Percentiles rank a stretch among this genome's conserved stretches.
phyloP scores from a whole-genome alignment of 2,329 filamentous ascomycete species.

The Epichloe festucae region DNA sequence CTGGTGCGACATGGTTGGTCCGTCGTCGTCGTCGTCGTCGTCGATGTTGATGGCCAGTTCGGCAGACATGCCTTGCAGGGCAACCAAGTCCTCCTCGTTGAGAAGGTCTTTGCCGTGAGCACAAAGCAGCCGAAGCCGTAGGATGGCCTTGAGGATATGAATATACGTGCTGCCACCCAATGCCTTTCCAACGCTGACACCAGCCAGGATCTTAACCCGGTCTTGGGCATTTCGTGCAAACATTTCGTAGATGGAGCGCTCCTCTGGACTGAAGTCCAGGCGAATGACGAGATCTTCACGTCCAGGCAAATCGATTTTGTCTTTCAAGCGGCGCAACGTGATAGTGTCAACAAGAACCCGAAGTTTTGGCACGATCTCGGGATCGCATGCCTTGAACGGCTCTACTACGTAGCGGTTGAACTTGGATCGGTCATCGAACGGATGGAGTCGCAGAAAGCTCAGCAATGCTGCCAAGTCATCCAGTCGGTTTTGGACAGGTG shows the following conservation, averaged over 20 bases:
- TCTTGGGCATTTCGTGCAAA: slow-evolving; percentile 73
- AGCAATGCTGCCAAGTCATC: slow-evolving; percentile 82
- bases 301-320: slow-evolving; percentile 71
- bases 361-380: slow-evolving; percentile 71
- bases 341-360: slow-evolving; percentile 89
- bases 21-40: slow-evolving; percentile 50
- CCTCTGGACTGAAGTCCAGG: slow-evolving; percentile 63
- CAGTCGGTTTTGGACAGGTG: slow-evolving; percentile 85
- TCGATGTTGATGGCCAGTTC: slow-evolving; percentile 83
- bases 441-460: slow-evolving; percentile 70
- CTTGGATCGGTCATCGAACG: slow-evolving; percentile 65
- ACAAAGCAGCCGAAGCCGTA: slow-evolving; percentile 78
- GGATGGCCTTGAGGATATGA: slow-evolving; percentile 82
- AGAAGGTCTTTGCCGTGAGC: slow-evolving; percentile 90
- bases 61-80: slow-evolving; percentile 68
- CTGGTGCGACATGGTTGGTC: slow-evolving; percentile 46
- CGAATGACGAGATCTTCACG: slow-evolving; percentile 60
- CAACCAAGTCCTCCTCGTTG: slow-evolving; percentile 66
- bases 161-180: slow-evolving; percentile 83
- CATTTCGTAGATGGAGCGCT: slow-evolving; percentile 67
- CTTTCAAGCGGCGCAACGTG: slow-evolving; percentile 80
- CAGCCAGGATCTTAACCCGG: slow-evolving; percentile 64
- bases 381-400: slow-evolving; percentile 78
- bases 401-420: slow-evolving; percentile 72
- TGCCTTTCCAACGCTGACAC: slow-evolving; percentile 41